Conservation (phyloP, 805 yeast species). For the Blastobotrys robertii region DNA sequence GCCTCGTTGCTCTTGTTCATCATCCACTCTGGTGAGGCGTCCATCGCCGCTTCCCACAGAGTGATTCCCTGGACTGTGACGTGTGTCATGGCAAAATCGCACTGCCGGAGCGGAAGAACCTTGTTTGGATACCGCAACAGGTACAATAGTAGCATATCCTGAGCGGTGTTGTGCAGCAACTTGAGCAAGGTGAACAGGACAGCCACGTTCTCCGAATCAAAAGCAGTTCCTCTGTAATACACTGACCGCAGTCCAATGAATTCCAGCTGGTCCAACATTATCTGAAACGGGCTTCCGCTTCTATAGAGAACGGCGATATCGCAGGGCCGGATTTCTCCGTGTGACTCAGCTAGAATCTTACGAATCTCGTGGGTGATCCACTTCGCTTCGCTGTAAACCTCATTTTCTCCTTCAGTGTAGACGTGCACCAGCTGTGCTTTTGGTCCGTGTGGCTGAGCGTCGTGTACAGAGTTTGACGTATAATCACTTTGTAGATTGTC, state of each 20-base stretch:
- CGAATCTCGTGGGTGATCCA: slow-evolving; percentile 51
- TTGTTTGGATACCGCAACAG: slow-evolving; percentile 7
- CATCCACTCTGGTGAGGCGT: background rate
- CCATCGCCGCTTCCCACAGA: slow-evolving; percentile 9
- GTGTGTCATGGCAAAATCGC: background rate
- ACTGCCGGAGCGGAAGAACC: slow-evolving; percentile 2
- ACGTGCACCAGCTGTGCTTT: slow-evolving; percentile 15
- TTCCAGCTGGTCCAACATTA: slow-evolving; percentile 2
- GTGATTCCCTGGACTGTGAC: slow-evolving; percentile 3
- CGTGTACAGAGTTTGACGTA: slow-evolving; percentile 2
- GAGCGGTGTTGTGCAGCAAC: slow-evolving; percentile 6
- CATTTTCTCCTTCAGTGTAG: no score
- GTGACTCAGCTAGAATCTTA: slow-evolving; percentile 22
- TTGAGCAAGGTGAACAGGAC: slow-evolving; percentile 10
- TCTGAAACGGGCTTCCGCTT: slow-evolving; percentile 28
- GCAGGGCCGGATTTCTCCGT: slow-evolving; percentile 41
- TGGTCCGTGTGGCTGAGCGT: slow-evolving; percentile 1
- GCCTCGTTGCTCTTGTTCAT: slow-evolving; percentile 3
- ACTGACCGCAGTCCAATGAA: slow-evolving; percentile 3
- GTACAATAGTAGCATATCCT: slow-evolving; percentile 8
- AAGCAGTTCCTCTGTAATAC: background rate
- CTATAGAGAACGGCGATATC: slow-evolving; percentile 60
- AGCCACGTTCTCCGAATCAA: slow-evolving; percentile 3
- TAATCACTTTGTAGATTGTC: background rate
- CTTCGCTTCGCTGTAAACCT: slow-evolving; percentile 38